Percentiles rank a stretch among this genome's conserved stretches.
phyloP scores from a whole-genome alignment of 176 grass and related monocot species.

The Elymus sibiricus region DNA sequence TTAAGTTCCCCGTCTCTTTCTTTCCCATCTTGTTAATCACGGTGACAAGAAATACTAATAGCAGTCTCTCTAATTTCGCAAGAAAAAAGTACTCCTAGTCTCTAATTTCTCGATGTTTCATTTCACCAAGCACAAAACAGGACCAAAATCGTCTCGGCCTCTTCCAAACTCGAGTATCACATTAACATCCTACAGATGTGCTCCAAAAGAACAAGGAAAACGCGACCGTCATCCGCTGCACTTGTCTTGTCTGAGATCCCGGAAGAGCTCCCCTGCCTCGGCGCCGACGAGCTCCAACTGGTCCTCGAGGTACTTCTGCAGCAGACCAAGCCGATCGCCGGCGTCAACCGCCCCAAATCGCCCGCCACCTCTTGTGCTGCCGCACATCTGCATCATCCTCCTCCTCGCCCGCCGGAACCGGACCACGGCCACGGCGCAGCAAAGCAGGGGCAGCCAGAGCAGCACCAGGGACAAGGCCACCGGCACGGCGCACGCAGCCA shows the following conservation, averaged over 20 bases:
- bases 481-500: slow-evolving; percentile 33
- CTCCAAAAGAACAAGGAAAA: background rate
- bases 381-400: background rate
- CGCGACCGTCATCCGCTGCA: background rate
- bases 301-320: slow-evolving; percentile 65
- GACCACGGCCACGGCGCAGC: slow-evolving; percentile 35
- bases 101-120: background rate
- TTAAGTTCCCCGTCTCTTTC: background rate
- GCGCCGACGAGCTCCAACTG: slow-evolving; percentile 64
- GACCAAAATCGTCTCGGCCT: background rate
- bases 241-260: background rate
- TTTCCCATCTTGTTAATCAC: no score
- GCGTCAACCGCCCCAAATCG: background rate
- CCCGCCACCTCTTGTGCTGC: background rate
- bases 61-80: no score
- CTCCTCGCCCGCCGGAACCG: slow-evolving; percentile 32
- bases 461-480: slow-evolving; percentile 33
- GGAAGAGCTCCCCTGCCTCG: background rate
- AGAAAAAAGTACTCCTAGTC: background rate
- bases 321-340: slow-evolving; percentile 19
- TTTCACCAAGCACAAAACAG: background rate
- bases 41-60: no score
- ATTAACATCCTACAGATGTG: background rate
- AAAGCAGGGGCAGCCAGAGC: slow-evolving; percentile 54
- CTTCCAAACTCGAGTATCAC: background rate